phyloP scores from a whole-genome alignment of 1,284 basidiomycete species.

The Spongispora temasekensis region DNA sequence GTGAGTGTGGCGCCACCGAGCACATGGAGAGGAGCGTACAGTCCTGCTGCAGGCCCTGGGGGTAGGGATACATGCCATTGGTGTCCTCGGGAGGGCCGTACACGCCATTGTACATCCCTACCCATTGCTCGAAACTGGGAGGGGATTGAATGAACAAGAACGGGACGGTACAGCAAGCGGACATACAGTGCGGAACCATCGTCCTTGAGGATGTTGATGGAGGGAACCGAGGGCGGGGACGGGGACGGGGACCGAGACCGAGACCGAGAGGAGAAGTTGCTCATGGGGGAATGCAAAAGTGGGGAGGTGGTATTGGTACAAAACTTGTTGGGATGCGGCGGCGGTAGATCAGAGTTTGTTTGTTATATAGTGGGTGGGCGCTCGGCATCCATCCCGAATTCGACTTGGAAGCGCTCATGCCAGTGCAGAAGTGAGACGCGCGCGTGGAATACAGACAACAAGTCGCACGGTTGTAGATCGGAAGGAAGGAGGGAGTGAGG shows the following conservation, averaged over 20 bases:
- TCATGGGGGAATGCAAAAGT: constrained; percentile 12
- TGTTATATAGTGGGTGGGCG: constrained; percentile 25
- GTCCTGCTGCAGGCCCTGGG: not conserved
- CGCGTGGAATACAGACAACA: not conserved
- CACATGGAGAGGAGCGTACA: constrained; percentile 9
- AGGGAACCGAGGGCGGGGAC: constrained; percentile 20
- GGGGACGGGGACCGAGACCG: too few relatives aligned
- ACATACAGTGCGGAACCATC: constrained; percentile 17
- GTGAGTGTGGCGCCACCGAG: constrained; percentile 22
- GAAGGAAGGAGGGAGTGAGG: not conserved
- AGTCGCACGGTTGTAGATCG: constrained; percentile 1
- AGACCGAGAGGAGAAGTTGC: constrained; percentile 4
- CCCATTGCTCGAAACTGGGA: constrained; percentile 12
- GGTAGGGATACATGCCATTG: not conserved
- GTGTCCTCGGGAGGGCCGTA: constrained; percentile 1
- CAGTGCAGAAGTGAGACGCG: constrained; percentile 2
- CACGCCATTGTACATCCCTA: constrained; percentile 2
- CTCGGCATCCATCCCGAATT: constrained; percentile 11
- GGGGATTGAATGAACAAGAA: constrained; percentile 12
- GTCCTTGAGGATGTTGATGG: constrained; percentile 19
- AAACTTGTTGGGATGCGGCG: constrained; percentile 8
- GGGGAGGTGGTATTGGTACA: not conserved
- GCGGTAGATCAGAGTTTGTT: constrained; percentile 6
- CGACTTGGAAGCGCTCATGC: constrained; percentile 3
- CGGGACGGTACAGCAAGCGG: constrained; percentile 1